Base-by-base conservation (phyloP, 768 basidiomycete species). In the Hemileccinum rubropunctum region DNA sequence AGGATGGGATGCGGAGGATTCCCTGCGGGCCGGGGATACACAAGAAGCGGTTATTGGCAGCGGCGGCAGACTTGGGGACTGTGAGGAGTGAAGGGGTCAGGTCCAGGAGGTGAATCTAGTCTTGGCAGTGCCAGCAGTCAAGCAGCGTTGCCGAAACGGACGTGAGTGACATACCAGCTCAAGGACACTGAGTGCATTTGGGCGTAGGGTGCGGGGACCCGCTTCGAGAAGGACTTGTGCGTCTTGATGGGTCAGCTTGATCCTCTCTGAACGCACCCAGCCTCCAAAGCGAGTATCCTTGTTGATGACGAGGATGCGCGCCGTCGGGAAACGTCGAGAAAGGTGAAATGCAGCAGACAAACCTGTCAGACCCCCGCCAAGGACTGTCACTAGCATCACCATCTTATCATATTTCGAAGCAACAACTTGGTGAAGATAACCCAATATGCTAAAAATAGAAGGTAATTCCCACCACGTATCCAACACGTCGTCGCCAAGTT, bases 161-260 rank as follows among this genome's bases (percentile, higher is more conserved):
- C 36, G 18, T 38, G n/a, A 34, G 53, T 26, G 30, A 68, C 48
- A 66, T 61, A 93, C 95, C 71, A 98, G 64, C 60, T 93, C 88
- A 12, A 98, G 71, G 28, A 93, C 76, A 4, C 84, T 71, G 49
- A 77, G 79, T 6, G 88, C 80, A 44, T 83, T 83, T 0, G 95
- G 91, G 33, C 94, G 70, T 27, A 99, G 72, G 14, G 91, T 95
- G 35, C 95, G 74, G 21, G 95, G 94, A 1, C 95, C 95, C 20
- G 80, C 76, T 71, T 99, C 95, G 6, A 98, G 72, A 4, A 90
- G 62, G 10, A 93, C 76, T 4, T 64, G 61, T 12, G 69, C 71
- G 7, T 63, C 64, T 35, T 64, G 56, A 23, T 23, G 23, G 5
- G 67, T 61, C 9, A 88, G 56, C 8, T 69, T 56, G 18, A 85